Percentiles rank a stretch among this genome's conserved stretches.
These are phyloP conservation scores for Blastomyces gilchristii DNA, from an alignment of 2,329 filamentous ascomycete genomes.

Conservation along the genomic window DNA sequence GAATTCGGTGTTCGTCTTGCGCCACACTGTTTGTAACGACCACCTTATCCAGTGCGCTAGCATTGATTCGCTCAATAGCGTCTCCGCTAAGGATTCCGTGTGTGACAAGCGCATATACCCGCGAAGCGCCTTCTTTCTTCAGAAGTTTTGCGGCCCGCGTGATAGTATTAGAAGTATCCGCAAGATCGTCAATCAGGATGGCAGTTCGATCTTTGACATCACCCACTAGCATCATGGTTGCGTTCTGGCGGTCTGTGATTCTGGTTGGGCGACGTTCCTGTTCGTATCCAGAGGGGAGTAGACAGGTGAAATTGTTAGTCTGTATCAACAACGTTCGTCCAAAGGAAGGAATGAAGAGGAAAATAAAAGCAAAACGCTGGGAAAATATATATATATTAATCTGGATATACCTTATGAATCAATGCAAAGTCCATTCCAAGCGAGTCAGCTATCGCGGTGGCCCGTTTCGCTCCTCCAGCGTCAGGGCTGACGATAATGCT, in stretches of 20 bases:
- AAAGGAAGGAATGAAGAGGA: not conserved
- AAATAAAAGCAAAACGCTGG: not conserved
- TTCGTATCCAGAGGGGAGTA: not conserved
- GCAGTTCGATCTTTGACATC: conserved; percentile 70
- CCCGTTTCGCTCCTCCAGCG: conserved; percentile 90
- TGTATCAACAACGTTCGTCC: not conserved
- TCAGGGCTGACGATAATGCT: conserved; percentile 93
- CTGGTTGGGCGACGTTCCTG: conserved; percentile 82
- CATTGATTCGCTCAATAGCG: conserved; percentile 87
- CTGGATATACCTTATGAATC: conserved; percentile 75
- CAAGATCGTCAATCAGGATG: conserved; percentile 88
- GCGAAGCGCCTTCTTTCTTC: conserved; percentile 82
- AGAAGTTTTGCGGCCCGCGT: conserved; percentile 92
- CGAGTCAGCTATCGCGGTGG: conserved; percentile 86
- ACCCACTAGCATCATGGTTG: conserved; percentile 89
- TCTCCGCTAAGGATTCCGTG: conserved; percentile 94
- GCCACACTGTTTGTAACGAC: conserved; percentile 93
- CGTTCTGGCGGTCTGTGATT: conserved; percentile 69
- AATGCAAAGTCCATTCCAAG: conserved; percentile 92
- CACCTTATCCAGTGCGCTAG: conserved; percentile 83
- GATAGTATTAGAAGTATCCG: conserved; percentile 94
- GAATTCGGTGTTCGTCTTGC: conserved; percentile 65
- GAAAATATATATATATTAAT: conserved; percentile 11
- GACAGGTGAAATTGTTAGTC: not conserved
- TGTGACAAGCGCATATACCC: conserved; percentile 84